Percentiles rank a stretch among this genome's conserved stretches.
These are phyloP conservation scores for Escallonia rubra DNA, from an alignment of 129 eudicot species.

Conservation along the genomic window DNA sequence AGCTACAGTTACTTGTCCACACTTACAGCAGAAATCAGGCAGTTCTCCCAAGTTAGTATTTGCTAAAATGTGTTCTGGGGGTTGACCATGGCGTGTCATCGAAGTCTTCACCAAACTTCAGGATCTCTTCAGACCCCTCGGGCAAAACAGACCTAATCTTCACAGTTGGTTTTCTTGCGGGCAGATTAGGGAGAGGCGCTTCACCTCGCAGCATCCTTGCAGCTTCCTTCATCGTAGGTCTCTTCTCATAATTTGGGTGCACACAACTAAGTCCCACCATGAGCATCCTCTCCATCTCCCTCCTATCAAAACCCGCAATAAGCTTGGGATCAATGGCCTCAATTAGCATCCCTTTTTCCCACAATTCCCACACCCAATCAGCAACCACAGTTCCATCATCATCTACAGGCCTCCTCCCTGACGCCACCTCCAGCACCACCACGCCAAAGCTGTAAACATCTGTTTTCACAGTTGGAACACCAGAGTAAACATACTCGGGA, in stretches of 20 bases:
- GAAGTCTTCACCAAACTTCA: constrained; percentile 14
- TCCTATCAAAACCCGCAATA: constrained; percentile 29
- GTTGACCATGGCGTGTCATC: constrained; percentile 41
- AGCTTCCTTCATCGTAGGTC: constrained; percentile 54
- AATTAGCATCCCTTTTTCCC: constrained; percentile 37
- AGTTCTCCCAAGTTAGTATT: not conserved
- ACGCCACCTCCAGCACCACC: constrained; percentile 54
- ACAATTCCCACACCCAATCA: constrained; percentile 66
- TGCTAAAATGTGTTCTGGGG: constrained; percentile 50
- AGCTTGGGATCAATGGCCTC: constrained; percentile 43
- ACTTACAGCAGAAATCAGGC: too few species aligned
- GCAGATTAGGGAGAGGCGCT: constrained; percentile 29
- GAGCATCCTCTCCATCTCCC: constrained; percentile 48
- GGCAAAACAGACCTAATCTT: constrained; percentile 31
- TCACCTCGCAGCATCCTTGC: constrained; percentile 49
- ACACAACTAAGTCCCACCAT: constrained; percentile 54
- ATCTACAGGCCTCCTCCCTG: constrained; percentile 52
- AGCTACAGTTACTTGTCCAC: too few species aligned
- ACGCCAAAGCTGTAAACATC: constrained; percentile 68
- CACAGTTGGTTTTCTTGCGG: constrained; percentile 40
- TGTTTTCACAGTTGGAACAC: constrained; percentile 53
- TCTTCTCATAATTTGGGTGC: constrained; percentile 38
- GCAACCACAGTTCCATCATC: constrained; percentile 22
- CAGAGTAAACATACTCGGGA: constrained; percentile 50
- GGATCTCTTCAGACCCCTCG: constrained; percentile 21